phyloP scores from a whole-genome alignment of 805 yeast genomes.

The Metschnikowia reukaufii region DNA sequence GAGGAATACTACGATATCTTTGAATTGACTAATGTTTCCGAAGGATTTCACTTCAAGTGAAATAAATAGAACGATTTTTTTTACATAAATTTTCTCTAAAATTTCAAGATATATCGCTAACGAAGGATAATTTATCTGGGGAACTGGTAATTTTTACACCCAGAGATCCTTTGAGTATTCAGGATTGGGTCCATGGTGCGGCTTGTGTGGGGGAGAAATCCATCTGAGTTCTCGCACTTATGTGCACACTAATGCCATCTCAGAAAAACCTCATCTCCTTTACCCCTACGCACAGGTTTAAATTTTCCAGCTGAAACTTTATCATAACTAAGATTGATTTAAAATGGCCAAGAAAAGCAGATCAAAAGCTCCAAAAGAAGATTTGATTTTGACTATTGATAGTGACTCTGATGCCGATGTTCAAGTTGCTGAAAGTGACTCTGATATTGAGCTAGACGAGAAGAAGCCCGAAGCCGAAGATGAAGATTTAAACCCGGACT shows the following conservation, averaged over 20 bases:
- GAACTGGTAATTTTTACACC: no score
- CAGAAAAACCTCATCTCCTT: constrained; percentile 7
- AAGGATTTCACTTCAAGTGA: constrained; percentile 27
- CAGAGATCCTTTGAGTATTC: background rate
- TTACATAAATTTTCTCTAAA: no score
- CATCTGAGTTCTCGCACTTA: background rate
- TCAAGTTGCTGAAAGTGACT: constrained; percentile 17
- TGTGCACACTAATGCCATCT: constrained; percentile 13
- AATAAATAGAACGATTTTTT: background rate
- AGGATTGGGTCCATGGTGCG: background rate
- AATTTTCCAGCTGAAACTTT: background rate
- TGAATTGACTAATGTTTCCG: constrained; percentile 26
- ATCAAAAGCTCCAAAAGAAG: constrained; percentile 29
- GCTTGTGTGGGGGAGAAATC: background rate
- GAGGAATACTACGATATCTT: constrained; percentile 31
- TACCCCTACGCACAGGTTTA: background rate
- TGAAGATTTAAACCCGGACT: constrained; percentile 67
- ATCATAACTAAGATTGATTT: background rate
- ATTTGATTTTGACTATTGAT: constrained; percentile 75
- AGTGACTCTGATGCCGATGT: constrained; percentile 61
- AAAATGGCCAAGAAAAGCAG: constrained; percentile 18
- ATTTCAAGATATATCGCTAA: background rate
- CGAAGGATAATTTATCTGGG: background rate
- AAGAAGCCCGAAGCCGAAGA: constrained; percentile 19
- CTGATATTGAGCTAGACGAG: constrained; percentile 26